Percentiles rank a stretch among this genome's conserved stretches.
phyloP scores from a whole-genome alignment of 108 stramenopile species.

The Fragilaria radians region DNA sequence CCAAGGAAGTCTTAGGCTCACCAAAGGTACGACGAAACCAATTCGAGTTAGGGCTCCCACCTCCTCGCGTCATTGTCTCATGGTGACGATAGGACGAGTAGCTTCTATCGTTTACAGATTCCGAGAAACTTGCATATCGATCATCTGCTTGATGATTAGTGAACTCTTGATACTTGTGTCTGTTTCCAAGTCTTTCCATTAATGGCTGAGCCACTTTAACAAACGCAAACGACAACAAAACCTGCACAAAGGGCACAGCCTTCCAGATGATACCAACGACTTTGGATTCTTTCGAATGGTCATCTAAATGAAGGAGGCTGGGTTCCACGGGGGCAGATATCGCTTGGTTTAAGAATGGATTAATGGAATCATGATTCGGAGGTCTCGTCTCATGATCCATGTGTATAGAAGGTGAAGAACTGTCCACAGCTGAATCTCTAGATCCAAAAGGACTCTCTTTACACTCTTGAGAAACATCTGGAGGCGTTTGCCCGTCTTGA shows the following conservation, averaged over 20 bases:
- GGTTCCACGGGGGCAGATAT: neutral
- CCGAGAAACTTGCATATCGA: neutral
- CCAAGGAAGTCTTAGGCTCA: neutral
- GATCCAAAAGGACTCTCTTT: too few species aligned
- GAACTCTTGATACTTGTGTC: neutral
- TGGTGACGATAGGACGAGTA: neutral
- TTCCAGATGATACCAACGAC: neutral
- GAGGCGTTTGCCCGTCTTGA: too few species aligned
- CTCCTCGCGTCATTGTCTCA: neutral
- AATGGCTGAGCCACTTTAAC: neutral
- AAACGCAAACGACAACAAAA: neutral
- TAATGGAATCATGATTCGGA: neutral
- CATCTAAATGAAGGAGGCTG: neutral
- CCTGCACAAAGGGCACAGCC: neutral
- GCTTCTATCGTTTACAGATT: neutral
- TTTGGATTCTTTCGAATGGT: neutral
- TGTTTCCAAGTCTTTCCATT: neutral
- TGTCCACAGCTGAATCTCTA: neutral
- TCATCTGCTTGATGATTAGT: neutral
- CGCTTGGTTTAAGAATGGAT: neutral
- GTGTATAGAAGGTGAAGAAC: neutral
- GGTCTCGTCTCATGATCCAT: neutral
- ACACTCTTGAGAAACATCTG: neutral
- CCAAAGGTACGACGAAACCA: neutral
- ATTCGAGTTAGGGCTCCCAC: neutral